These are phyloP conservation scores for Colletotrichum gigasporum DNA, from an alignment of 2,329 filamentous ascomycete genomes.

Conservation along the genomic window DNA sequence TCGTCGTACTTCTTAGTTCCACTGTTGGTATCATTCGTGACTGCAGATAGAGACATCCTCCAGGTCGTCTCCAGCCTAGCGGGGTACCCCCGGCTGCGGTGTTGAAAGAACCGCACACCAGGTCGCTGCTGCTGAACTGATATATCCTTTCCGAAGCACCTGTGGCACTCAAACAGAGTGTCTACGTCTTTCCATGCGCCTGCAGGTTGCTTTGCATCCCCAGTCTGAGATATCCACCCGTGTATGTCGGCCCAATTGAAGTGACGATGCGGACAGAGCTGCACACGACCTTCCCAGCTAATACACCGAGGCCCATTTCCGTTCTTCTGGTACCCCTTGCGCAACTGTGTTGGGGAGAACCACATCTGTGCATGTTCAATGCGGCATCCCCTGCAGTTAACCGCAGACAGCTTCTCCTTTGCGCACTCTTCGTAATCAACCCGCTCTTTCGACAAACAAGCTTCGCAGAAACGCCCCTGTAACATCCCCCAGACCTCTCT, in stretches of 20 bases:
- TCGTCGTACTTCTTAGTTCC: neutral
- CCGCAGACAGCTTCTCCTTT: no score
- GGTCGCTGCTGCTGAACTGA: neutral
- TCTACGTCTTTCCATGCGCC: neutral
- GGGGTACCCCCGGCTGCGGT: neutral
- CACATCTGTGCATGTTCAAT: no score
- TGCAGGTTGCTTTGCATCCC: neutral
- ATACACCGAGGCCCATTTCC: no score
- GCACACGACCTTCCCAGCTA: neutral
- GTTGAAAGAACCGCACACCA: no score
- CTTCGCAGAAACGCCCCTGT: no score
- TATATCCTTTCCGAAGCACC: neutral
- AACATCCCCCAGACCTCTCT: no score
- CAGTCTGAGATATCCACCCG: neutral
- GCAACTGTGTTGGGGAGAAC: no score
- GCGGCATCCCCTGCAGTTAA: no score
- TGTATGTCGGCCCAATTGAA: neutral
- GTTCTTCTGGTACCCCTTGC: no score
- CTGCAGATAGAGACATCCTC: neutral
- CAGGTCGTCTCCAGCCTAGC: neutral
- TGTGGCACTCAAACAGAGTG: neutral
- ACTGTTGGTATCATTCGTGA: neutral
- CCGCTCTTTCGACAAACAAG: no score
- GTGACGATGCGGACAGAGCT: neutral
- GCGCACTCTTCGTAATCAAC: no score